Evolutionary conservation across 768 basidiomycete genomes (phyloP), one percentile per base, ranked within the genome.

Genomic region (Lactarius hatsudake): DNA sequence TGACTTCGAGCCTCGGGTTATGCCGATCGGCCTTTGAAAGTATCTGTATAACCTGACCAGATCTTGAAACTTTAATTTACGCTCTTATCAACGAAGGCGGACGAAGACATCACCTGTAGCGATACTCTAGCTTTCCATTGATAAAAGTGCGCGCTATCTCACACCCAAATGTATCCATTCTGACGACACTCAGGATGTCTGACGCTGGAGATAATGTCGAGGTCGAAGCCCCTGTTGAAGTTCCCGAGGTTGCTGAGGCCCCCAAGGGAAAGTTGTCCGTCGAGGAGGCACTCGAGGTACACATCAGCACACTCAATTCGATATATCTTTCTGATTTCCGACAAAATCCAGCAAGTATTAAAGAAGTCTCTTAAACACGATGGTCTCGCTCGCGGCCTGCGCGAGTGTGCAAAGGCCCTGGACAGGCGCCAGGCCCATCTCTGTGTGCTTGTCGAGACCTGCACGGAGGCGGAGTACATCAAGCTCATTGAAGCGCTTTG

Each of bases 401-500:
- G 96, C 72, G 96, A 99, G 84, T 90, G 87, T 76, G 91, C 96
- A 76, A 99, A 99, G 85, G 93, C 96, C 68, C 86, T 99, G 72
- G 96, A 99, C 86, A 97, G 95, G 84, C 90, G 95, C 74, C 93
- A 96, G 84, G 96, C 96, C 64, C 96, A 98, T 80, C 85, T 98
- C 58, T 98, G 96, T 81, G 96, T 99, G 69, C 90, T 99, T 75
- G 96, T 98, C 77, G 96, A 99, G 87, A 94, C 94, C 65, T 97
- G 95, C 85, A 95, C 92, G 62, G 96, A 98, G 82, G 93, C 96
- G 72, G 96, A 98, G 81, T 98, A 99, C 86, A 93, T 97, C 87
- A 98, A 98, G 84, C 93, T 99, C 83, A 97, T 99, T 73, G 96
- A 98, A 82, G 96, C 96, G 60, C 94, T 99, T 77, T 98, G 96